Evolutionary conservation across 371 early-diverging fungal species (phyloP), one percentile per base, ranked within the genome.

Genomic region (Apophysomyces sp.): DNA sequence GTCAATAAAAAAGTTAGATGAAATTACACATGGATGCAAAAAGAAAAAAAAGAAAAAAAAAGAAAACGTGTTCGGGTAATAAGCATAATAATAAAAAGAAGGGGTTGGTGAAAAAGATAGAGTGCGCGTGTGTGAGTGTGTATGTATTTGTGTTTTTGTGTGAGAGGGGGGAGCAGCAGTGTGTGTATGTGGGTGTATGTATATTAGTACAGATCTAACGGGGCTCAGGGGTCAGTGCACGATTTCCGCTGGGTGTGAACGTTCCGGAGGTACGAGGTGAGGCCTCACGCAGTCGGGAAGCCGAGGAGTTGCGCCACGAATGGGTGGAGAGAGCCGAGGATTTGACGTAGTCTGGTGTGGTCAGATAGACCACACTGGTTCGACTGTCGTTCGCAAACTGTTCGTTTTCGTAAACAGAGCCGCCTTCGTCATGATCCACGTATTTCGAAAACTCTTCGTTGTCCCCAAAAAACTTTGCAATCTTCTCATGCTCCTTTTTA

Each of bases 381-480:
- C 64, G 49, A n/a, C 56, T 71, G 30, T 60, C 60, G 11, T 44
- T 44, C 21, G 24, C 49, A 44, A 21, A 44, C 7, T 7, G 18
- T 16, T 44, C 49, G 21, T 44, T 44, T 11, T 44, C 49, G 11
- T 44, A 44, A n/a, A 44, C 8, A 8, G 49, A 44, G 24, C 21
- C 24, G n/a, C 24, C 24, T 26, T 44, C 49, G 24, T 44, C 49
- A 21, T 44, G 49, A 44, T 44, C 49, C 18, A 44, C 78, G 57
- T 75, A 70, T 49, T 71, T 77, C 11, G 71, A 66, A 60, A 80
- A 80, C 37, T 73, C 71, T 13, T 81, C 71, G 18, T 78, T 74
- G 32, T 76, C 70, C 3, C 71, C 78, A 69, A 78, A 81, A 61
- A 81, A 81, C 16, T 60, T 64, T 21, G 32, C 36, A 7, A 74